Base-by-base conservation (phyloP, 495 filamentous ascomycete genomes). In the Daldinia loculata region DNA sequence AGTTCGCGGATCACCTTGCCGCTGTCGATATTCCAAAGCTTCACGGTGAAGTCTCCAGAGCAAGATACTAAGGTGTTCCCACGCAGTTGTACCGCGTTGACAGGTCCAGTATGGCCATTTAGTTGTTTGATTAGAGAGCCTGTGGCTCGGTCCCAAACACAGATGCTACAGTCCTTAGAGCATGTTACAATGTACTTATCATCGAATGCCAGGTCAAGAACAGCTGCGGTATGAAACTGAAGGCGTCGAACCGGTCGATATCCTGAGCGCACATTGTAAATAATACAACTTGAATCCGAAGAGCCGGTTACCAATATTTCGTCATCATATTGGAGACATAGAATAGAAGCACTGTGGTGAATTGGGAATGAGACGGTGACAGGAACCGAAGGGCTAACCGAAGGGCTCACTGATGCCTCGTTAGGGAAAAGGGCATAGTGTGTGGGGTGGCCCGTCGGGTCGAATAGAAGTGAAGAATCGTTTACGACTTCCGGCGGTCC, bases 321-420 rank as follows among this genome's bases (percentile, higher is more conserved):
- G 24, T 95, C 89, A 71, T 99, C 96, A 75, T 93, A 99, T 65
- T 97, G 93, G 34, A 99, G 87, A 77, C 95, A 99, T 34, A 99
- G 87, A 55, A 99, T 95, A 22, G 93, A 97, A 30, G 93, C 93
- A 58, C 89, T 90, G 80, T 99, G 95, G 74, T 93, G 82, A 6
- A 79, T 82, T 1, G 81, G 76, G 74, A 79, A 84, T 17, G 79
- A 83, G 77, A 81, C 83, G 66, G 81, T 84, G 71, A 79, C 80
- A 5, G 83, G 86, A 12, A 76, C 75, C 26, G 79, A 85, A 48
- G 81, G 77, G 67, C 80, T 76, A 14, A 80, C 79, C n/a, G 76
- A 36, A 14, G 11, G 34, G 73, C 45, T 79, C 64, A 36, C 34
- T 9, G 34, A 36, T 36, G 11, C 34, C 12, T 78, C 77, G 41